Evolutionary conservation across 805 yeast species (phyloP).

Genomic region (Hanseniaspora singularis): DNA sequence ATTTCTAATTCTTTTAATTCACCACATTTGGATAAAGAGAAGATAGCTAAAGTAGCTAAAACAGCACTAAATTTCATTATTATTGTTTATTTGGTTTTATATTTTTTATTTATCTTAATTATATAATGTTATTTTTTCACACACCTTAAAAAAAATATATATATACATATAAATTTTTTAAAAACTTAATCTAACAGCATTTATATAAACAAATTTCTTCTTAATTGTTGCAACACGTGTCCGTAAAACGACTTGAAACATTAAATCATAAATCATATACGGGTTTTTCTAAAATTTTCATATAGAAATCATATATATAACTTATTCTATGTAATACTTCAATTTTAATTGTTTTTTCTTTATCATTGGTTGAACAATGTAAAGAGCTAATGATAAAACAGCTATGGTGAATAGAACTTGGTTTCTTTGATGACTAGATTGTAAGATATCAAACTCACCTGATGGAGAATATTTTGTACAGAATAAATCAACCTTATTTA

Average conservation of each 20-base stretch:
- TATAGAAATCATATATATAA: too few relatives aligned
- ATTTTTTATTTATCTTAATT: not conserved
- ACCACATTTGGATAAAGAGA: constrained; percentile 19
- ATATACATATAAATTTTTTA: too few relatives aligned
- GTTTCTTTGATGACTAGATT: constrained; percentile 51
- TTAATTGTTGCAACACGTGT: too few relatives aligned
- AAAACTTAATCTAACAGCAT: too few relatives aligned
- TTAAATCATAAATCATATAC: too few relatives aligned
- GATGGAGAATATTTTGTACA: constrained; percentile 74
- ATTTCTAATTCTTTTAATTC: constrained; percentile 24
- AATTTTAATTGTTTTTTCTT: constrained; percentile 40
- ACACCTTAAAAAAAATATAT: too few relatives aligned
- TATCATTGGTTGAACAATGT: constrained; percentile 48
- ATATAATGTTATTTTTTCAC: constrained; percentile 15
- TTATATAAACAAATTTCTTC: too few relatives aligned
- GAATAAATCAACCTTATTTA: constrained; percentile 57
- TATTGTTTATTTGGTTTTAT: not conserved
- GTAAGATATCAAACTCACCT: constrained; percentile 65
- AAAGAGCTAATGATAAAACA: constrained; percentile 36
- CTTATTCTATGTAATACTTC: constrained; percentile 36
- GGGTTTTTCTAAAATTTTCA: too few relatives aligned
- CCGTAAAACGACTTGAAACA: too few relatives aligned
- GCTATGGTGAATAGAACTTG: constrained; percentile 51
- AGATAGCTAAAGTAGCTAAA: not conserved
- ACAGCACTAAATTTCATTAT: not conserved